Base-by-base conservation (phyloP, 129 eudicot species). In the Rutidosis leptorrhynchoides region DNA sequence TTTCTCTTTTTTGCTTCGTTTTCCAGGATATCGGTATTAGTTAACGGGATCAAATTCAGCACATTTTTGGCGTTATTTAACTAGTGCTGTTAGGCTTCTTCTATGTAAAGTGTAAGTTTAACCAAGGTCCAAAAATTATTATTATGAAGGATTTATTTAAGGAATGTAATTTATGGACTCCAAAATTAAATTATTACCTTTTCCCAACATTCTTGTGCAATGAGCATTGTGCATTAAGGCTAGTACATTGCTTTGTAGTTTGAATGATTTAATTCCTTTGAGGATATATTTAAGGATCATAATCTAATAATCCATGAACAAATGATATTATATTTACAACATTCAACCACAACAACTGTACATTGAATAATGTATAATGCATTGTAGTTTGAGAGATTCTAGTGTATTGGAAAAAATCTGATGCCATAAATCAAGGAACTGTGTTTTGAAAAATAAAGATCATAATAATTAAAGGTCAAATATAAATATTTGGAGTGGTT, bases 391-490 rank as follows among this genome's bases (percentile, higher is more conserved):
- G 75, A 59, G 51, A 53, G 46, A 14, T 37, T 73, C 48, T 64
- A 27, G 58, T n/a, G n/a, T 42, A 27, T 17, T 61, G 54, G 29
- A 32, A 40, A n/a, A 2, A 19, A 17, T 60, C 40, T 75, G 49
- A 64, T 73, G 58, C 75, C 75, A 20, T 55, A 64, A 73, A 64
- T 65, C 49, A 73, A 64, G 77, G 49, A 16, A 65, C 15, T 73
- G 16, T 73, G 66, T 54, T 73, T 73, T 65, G 56, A 64, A 74
- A 75, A 49, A 11, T 60, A n/a, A n/a, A n/a, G 74, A 64, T 61
- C 69, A n/a, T n/a, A n/a, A 4, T n/a, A 21, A 67, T 67, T 67
- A 55, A 75, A 49, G 79, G 53, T 74, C 63, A 72, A 49, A 71
- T 35, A 72, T 35, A 72, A 71, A 61, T 61, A 22, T 28, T 26